These are phyloP conservation scores for Earliella scabrosa DNA, from an alignment of 1,284 basidiomycete species.

Conservation along the genomic window DNA sequence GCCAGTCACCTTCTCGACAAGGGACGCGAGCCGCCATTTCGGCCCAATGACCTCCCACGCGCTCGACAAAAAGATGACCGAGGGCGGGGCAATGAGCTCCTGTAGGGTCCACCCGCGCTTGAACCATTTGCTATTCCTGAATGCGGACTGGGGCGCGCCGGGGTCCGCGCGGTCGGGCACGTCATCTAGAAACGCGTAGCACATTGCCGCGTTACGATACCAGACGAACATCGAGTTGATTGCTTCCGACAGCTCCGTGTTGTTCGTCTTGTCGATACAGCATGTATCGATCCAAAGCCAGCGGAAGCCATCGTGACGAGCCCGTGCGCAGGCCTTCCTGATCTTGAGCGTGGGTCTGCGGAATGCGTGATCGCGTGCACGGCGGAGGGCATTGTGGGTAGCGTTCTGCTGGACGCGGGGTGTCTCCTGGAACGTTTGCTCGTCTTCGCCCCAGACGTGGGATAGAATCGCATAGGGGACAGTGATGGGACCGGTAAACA, in stretches of 20 bases:
- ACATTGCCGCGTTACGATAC: not conserved
- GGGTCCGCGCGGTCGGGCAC: not conserved
- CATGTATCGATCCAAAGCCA: not conserved
- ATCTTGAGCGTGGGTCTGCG: too few relatives aligned
- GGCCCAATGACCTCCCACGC: not conserved
- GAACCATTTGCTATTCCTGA: not conserved
- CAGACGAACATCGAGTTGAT: not conserved
- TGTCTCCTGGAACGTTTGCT: constrained; percentile 1
- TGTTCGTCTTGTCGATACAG: not conserved
- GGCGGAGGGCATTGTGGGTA: too few relatives aligned
- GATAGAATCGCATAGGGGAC: constrained; percentile 7
- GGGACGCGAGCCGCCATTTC: not conserved
- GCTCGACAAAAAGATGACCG: not conserved
- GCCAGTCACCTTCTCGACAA: not conserved
- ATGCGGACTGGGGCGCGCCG: not conserved
- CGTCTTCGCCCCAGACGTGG: not conserved
- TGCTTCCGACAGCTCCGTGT: not conserved
- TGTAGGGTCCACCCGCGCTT: constrained; percentile 3
- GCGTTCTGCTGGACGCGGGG: too few relatives aligned
- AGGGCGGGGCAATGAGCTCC: constrained; percentile 5
- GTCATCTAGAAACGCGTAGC: not conserved
- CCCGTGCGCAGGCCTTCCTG: not conserved
- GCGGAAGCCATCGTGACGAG: not conserved
- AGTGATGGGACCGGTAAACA: not conserved
- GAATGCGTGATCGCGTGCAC: too few relatives aligned